Evolutionary conservation across 371 early-diverging fungal genomes (phyloP), one percentile per base, ranked within the genome.

Genomic region (Blyttiomyces sp.): DNA sequence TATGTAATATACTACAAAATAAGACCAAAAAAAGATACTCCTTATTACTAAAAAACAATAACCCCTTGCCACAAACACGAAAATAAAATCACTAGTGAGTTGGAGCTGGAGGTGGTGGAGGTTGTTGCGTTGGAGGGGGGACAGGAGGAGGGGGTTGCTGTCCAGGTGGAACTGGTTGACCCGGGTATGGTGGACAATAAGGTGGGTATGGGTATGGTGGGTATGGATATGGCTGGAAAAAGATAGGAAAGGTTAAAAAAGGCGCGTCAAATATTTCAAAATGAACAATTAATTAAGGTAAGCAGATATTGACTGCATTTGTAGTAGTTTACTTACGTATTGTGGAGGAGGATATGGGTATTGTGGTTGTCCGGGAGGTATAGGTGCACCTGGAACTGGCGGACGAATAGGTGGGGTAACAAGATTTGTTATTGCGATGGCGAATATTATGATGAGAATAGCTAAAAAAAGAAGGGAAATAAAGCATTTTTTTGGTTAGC

Each of bases 171-270:
- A n/a, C 13, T n/a, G 39, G 39, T n/a, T 11, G 39, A n/a, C 13
- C 39, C 13, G 39, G 39, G 39, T 39, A 39, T 39, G 39, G 39
- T n/a, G 11, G 39, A n/a, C 39, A 39, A n/a, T 39, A 21, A 9
- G 16, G 16, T 21, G 54, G 54, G 23, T 31, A 35, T 42, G 54
- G 54, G 36, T 53, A 34, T 17, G 4, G 54, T 16, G 54, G 54
- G 36, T 53, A 53, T 9, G 54, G 54, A 23, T 53, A 53, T 9
- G 50, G 50, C 6, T 53, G 23, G 6, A 16, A 23, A 17, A 4
- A 9, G 13, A 19, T 23, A 4, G 54, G 19, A 31, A 7, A 13
- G 13, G 54, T 4, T 4, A 42, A 42, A 6, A 31, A 23, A 13
- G 17, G 6, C 5, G 54, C 36, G 13, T 34, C 26, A 7, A 42